phyloP scores from a whole-genome alignment of 148 eudicot species.

The Fagopyrum esculentum region DNA sequence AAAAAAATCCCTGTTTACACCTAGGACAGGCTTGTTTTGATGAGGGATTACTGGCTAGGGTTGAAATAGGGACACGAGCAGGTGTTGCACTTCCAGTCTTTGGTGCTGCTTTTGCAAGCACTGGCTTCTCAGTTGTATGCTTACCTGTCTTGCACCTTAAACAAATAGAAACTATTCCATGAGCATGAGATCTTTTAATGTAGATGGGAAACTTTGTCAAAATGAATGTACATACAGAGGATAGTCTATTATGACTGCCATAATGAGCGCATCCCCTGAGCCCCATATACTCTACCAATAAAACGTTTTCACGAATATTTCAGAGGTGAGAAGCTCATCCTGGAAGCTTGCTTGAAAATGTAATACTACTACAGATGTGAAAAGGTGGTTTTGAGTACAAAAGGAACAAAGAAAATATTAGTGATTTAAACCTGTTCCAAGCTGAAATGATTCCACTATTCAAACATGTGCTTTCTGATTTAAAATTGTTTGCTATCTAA shows the following conservation, averaged over 20 bases:
- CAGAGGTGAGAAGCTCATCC: neutral
- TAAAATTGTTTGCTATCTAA: neutral
- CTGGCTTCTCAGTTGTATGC: slow-evolving; percentile 91
- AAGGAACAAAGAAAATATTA: neutral
- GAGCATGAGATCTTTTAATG: neutral
- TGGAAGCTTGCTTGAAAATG: neutral
- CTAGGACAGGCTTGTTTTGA: slow-evolving; percentile 66
- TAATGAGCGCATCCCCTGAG: neutral
- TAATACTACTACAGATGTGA: neutral
- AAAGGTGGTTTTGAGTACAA: neutral
- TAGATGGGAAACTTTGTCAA: neutral
- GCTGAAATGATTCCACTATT: neutral
- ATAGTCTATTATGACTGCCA: neutral
- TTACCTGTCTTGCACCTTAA: slow-evolving; percentile 78
- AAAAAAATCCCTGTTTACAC: slow-evolving; percentile 93
- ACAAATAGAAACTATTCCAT: neutral
- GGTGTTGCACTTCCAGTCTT: slow-evolving; percentile 23
- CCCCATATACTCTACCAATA: neutral
- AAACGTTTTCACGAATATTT: neutral
- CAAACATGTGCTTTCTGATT: neutral
- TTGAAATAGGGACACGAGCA: slow-evolving; percentile 20
- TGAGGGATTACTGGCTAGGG: slow-evolving; percentile 28
- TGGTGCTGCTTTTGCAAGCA: slow-evolving; percentile 41
- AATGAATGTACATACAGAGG: neutral
- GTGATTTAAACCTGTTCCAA: neutral